Evolutionary conservation across 1,284 basidiomycete species (phyloP).

Genomic region (Ceratobasidium sp.): DNA sequence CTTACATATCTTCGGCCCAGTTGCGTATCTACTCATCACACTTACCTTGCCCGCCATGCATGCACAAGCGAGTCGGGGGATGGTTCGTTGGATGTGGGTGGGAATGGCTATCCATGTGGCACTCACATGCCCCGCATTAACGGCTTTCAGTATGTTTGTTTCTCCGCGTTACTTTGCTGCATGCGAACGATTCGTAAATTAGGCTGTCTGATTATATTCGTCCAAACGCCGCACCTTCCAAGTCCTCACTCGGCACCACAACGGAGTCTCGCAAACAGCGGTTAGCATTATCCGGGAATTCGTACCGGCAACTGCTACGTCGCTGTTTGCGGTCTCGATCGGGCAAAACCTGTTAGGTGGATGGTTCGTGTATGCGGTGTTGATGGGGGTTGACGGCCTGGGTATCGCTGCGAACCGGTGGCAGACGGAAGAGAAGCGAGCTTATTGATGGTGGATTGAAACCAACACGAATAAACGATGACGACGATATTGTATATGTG

Average conservation of each 20-base stretch:
- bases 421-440: conserved; percentile 28
- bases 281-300: conserved; percentile 44
- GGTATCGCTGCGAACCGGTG: conserved; percentile 31
- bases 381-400: conserved; percentile 32
- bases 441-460: neutral
- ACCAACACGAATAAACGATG: too few species aligned
- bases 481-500: too few species aligned
- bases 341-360: conserved; percentile 47
- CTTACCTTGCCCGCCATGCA: conserved; percentile 46
- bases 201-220: conserved; percentile 47
- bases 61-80: conserved; percentile 16
- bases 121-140: conserved; percentile 27
- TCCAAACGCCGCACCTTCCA: conserved; percentile 46
- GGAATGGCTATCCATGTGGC: conserved; percentile 36
- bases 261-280: conserved; percentile 48
- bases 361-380: conserved; percentile 47
- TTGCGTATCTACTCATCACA: conserved; percentile 31
- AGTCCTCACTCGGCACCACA: conserved; percentile 40
- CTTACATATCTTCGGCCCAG: conserved; percentile 37
- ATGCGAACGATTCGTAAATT: neutral
- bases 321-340: conserved; percentile 46
- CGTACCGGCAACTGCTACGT: conserved; percentile 47
- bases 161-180: neutral
- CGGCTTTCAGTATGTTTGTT: conserved; percentile 46
- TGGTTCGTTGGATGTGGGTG: conserved; percentile 20